Percentiles rank a stretch among this genome's conserved stretches.
Conservation (phyloP, 2,329 filamentous ascomycete species). For the Trichothecium roseum region DNA sequence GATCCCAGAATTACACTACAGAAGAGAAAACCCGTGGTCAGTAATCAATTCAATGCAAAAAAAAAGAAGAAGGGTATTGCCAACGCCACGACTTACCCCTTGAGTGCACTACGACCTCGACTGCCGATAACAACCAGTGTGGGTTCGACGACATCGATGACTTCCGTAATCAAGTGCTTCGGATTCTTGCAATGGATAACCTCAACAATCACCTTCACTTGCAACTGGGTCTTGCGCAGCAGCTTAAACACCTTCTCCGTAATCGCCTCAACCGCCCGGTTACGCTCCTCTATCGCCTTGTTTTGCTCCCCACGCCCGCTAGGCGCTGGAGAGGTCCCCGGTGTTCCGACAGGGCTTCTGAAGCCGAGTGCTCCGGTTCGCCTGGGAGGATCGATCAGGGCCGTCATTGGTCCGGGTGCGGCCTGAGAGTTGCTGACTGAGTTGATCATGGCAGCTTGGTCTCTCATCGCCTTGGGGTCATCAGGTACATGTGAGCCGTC, state of each 20-base stretch:
- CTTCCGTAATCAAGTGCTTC: slow-evolving; percentile 90
- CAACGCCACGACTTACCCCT: slow-evolving; percentile 55
- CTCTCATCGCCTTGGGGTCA: slow-evolving; percentile 63
- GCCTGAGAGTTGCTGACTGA: slow-evolving; percentile 40
- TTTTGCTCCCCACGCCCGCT: slow-evolving; percentile 37
- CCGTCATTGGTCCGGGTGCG: slow-evolving; percentile 17
- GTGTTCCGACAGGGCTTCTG: slow-evolving; percentile 10
- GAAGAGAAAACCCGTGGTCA: slow-evolving; percentile 19
- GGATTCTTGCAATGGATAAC: slow-evolving; percentile 98
- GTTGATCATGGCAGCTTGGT: slow-evolving; percentile 63
- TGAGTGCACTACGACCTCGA: slow-evolving; percentile 80
- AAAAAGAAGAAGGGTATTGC: background rate
- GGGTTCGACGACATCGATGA: slow-evolving; percentile 86
- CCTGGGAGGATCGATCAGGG: slow-evolving; percentile 13
- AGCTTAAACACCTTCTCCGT: slow-evolving; percentile 77
- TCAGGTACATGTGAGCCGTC: slow-evolving; percentile 52
- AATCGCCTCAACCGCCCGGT: slow-evolving; percentile 71
- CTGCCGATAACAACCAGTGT: slow-evolving; percentile 91
- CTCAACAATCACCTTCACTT: slow-evolving; percentile 88
- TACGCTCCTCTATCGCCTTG: slow-evolving; percentile 67
- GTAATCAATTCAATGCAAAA: slow-evolving; percentile 6
- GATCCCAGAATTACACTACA: slow-evolving; percentile 92
- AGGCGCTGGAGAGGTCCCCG: slow-evolving; percentile 36
- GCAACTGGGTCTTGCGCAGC: slow-evolving; percentile 79
- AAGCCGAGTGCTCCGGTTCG: slow-evolving; percentile 16